Evolutionary conservation across 2,329 filamentous ascomycete genomes (phyloP), one percentile per base, ranked within the genome.

Genomic region (Tolypocladium sp.): DNA sequence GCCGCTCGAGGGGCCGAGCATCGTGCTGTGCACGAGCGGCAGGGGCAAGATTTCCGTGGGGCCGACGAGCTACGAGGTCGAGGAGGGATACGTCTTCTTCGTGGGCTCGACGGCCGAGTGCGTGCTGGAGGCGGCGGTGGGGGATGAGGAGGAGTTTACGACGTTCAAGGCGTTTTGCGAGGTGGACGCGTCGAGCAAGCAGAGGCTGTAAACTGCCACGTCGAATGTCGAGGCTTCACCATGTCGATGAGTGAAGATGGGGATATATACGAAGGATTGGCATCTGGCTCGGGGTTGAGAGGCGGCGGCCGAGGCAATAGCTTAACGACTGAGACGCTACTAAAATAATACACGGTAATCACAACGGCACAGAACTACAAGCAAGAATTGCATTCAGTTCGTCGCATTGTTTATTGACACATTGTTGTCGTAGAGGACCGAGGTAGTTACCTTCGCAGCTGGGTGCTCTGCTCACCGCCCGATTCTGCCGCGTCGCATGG

Each of bases 101-200:
- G 90, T 97, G 4, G 94, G 94, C 2, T 89, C 94, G 2, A 92
- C 89, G 22, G 92, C 94, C 0, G 89, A 95, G 74, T 80, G 89
- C 41, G 82, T 93, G 3, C 75, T 97, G 56, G 88, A 96, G 76
- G 91, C 82, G 15, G 78, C 79, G 55, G 78, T 77, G 1, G 79
- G 70, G 0, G 76, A 80, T 1, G 85, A 85, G 33, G 87, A 91
- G 59, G 84, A 88, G 58, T 88, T 97, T 65, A 88, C 89, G 33
- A 92, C 89, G 0, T 99, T 95, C 79, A 94, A 92, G 77, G 94
- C 93, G 0, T 97, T 96, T 72, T 96, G 92, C 69, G 92, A 97
- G 77, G 79, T 96, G 61, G 83, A 86, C 42, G 74, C 80, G 10
- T 72, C 64, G 2, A 61, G 57, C 25, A 68, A 68, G 63, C 61